These are phyloP conservation scores for Cutaneotrichosporon mucoides DNA, from an alignment of 1,284 basidiomycete genomes.

Conservation along the genomic window DNA sequence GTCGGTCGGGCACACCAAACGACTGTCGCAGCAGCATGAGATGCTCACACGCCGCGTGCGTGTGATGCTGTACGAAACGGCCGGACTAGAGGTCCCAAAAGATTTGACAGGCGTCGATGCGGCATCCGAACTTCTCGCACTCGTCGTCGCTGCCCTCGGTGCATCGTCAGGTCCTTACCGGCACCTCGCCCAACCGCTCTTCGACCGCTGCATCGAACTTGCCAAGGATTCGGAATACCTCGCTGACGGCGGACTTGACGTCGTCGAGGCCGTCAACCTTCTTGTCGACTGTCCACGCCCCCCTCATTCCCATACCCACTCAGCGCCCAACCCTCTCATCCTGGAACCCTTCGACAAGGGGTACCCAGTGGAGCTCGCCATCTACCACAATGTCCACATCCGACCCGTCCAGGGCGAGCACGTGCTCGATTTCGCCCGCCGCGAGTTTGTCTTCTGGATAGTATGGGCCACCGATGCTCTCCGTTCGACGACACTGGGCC, in stretches of 20 bases:
- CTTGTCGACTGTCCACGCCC: slow-evolving; percentile 1
- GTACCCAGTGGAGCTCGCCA: slow-evolving; percentile 3
- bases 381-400: slow-evolving; percentile 6
- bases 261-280: slow-evolving; percentile 6
- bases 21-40: neutral
- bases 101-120: slow-evolving; percentile 6
- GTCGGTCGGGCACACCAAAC: neutral
- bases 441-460: neutral
- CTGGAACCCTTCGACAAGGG: slow-evolving; percentile 10
- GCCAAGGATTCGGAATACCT: neutral
- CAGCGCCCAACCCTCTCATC: neutral
- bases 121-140: slow-evolving; percentile 1
- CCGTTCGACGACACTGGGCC: slow-evolving; percentile 1
- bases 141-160: slow-evolving; percentile 7
- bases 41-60: slow-evolving; percentile 4
- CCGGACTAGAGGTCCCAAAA: slow-evolving; percentile 8
- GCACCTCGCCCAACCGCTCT: neutral
- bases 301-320: too few species aligned
- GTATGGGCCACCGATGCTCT: slow-evolving; percentile 6
- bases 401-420: neutral
- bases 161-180: neutral
- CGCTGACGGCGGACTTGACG: neutral
- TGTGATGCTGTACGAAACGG: slow-evolving; percentile 5
- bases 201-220: neutral
- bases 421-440: neutral